A percentile compares a stretch with the other conserved stretches of the same genome.
Evolutionary conservation across 352 stramenopile genomes (phyloP).

Genomic region (Globisporangium splendens): DNA sequence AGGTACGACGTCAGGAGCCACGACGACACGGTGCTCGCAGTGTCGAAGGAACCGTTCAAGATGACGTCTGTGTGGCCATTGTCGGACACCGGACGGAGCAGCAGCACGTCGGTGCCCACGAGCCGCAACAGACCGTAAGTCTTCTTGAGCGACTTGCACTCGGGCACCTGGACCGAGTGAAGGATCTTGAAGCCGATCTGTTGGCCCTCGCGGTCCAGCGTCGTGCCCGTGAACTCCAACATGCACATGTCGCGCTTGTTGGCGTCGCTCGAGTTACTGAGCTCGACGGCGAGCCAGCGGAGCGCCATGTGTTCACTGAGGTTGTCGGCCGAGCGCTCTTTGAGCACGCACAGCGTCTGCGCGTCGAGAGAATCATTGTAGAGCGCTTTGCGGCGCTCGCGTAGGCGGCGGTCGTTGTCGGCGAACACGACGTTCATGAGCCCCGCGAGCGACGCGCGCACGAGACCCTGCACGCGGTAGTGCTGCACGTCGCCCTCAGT

Average conservation of each 20-base stretch:
- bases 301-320: constrained; percentile 64
- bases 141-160: constrained; percentile 62
- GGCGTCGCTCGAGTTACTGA: constrained; percentile 42
- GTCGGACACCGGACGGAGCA: constrained; percentile 38
- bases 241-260: constrained; percentile 65
- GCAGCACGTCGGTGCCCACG: constrained; percentile 46
- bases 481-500: constrained; percentile 34
- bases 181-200: constrained; percentile 62
- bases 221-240: constrained; percentile 69
- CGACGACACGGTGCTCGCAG: constrained; percentile 31
- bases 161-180: constrained; percentile 45
- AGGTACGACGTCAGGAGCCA: constrained; percentile 45
- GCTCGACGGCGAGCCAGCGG: constrained; percentile 65
- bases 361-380: constrained; percentile 59
- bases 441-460: constrained; percentile 45
- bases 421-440: constrained; percentile 66
- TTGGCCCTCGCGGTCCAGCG: constrained; percentile 44
- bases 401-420: constrained; percentile 38
- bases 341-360: constrained; percentile 55
- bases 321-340: constrained; percentile 35
- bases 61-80: constrained; percentile 53
- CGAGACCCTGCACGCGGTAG: constrained; percentile 55
- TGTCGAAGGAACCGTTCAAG: constrained; percentile 39
- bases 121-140: constrained; percentile 54
- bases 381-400: constrained; percentile 41